Percentiles rank a stretch among this genome's conserved stretches.
Evolutionary conservation across 495 filamentous ascomycete species (phyloP).

Genomic region (Annulohypoxylon maeteangense): DNA sequence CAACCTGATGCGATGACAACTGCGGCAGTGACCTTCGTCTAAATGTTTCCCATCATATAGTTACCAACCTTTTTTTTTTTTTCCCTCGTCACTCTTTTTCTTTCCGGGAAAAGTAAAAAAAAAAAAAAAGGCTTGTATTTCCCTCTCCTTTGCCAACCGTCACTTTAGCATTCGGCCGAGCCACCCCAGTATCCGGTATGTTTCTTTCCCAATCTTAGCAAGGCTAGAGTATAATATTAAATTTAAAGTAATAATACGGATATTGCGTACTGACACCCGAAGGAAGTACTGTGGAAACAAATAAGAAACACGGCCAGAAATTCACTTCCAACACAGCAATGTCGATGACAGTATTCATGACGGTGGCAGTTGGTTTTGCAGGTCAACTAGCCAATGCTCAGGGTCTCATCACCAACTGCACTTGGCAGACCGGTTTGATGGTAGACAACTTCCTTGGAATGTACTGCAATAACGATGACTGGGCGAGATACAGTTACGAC

Average conservation of each 20-base stretch:
- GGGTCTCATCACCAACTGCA: constrained; percentile 42
- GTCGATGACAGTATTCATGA: neutral
- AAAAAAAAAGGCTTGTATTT: neutral
- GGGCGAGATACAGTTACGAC: constrained; percentile 44
- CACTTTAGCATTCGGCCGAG: neutral
- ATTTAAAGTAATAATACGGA: no score
- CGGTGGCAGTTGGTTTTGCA: constrained; percentile 13
- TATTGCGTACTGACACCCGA: no score
- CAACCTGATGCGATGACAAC: no score
- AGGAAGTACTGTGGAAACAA: neutral
- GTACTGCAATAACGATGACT: constrained; percentile 49
- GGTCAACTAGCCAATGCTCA: constrained; percentile 29
- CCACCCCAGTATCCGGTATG: neutral
- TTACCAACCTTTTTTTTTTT: neutral
- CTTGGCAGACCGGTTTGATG: constrained; percentile 46
- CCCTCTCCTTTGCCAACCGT: neutral
- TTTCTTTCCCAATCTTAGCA: neutral
- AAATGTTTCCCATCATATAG: no score
- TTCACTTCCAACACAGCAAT: constrained; percentile 10
- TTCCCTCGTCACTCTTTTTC: neutral
- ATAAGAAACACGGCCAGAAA: neutral
- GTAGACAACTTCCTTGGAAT: constrained; percentile 43
- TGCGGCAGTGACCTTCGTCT: no score
- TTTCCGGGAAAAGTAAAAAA: neutral
- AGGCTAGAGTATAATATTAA: no score